These are phyloP conservation scores for Vanrija sp. DNA, from an alignment of 1,284 basidiomycete genomes.

Conservation along the genomic window DNA sequence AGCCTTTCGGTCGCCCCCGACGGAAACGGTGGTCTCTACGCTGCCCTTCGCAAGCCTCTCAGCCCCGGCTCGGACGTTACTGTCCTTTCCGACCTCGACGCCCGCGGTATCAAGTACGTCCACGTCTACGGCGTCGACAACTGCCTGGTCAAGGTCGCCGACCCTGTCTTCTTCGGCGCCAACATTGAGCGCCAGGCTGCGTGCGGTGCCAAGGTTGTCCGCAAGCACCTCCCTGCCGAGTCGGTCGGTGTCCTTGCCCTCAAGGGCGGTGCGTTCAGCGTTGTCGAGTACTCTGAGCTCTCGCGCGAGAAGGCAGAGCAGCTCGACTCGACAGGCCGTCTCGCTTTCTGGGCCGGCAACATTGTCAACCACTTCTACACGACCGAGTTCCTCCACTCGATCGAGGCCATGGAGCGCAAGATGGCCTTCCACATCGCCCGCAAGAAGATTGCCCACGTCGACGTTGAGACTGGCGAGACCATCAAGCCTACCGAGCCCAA, in stretches of 20 bases:
- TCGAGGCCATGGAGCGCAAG: slow-evolving; percentile 78
- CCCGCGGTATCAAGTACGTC: slow-evolving; percentile 78
- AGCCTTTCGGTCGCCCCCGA: slow-evolving; percentile 90
- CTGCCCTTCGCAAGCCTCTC: slow-evolving; percentile 78
- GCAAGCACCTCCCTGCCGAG: slow-evolving; percentile 80
- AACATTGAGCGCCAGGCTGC: slow-evolving; percentile 80
- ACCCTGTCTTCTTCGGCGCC: slow-evolving; percentile 94
- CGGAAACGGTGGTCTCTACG: slow-evolving; percentile 96
- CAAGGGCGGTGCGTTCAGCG: slow-evolving; percentile 75
- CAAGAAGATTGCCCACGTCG: slow-evolving; percentile 91
- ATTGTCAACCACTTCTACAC: slow-evolving; percentile 99
- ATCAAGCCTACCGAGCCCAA: slow-evolving; percentile 87
- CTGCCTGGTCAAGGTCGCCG: slow-evolving; percentile 94
- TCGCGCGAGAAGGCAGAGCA: slow-evolving; percentile 77
- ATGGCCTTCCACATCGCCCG: slow-evolving; percentile 97
- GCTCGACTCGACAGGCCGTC: slow-evolving; percentile 66
- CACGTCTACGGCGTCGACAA: slow-evolving; percentile 99
- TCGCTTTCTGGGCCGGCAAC: slow-evolving; percentile 91
- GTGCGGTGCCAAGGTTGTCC: slow-evolving; percentile 94
- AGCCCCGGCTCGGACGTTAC: slow-evolving; percentile 57
- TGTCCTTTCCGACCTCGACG: slow-evolving; percentile 77
- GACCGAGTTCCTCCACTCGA: slow-evolving; percentile 71
- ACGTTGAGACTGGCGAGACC: slow-evolving; percentile 59
- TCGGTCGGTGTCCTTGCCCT: slow-evolving; percentile 91
- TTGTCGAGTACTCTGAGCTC: slow-evolving; percentile 98